Conservation (phyloP, 108 stramenopile genomes). For the Cylindrotheca closterium region DNA sequence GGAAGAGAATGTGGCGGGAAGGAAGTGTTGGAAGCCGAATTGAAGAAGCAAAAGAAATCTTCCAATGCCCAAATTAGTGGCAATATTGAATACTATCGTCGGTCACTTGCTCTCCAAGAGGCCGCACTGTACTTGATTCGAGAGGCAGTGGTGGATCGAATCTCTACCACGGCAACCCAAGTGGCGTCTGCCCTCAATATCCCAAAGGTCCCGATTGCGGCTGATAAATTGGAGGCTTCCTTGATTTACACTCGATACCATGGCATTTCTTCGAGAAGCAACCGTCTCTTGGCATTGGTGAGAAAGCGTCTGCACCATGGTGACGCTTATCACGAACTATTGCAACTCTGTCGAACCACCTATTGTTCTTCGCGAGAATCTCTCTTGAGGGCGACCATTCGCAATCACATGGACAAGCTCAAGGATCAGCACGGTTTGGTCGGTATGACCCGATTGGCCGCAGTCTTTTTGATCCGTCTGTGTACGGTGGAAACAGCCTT, state of each 20-base stretch:
- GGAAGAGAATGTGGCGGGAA: constrained; percentile 56
- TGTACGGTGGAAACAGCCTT: constrained; percentile 84
- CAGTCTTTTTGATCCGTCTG: constrained; percentile 84
- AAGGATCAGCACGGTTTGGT: constrained; percentile 81
- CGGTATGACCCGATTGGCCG: constrained; percentile 85
- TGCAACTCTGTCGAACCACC: constrained; percentile 71
- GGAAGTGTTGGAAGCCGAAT: constrained; percentile 42
- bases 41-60: constrained; percentile 16
- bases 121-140: constrained; percentile 74
- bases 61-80: constrained; percentile 43
- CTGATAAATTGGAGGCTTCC: constrained; percentile 85
- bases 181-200: constrained; percentile 63
- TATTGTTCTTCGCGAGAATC: constrained; percentile 68
- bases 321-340: constrained; percentile 75
- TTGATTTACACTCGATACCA: constrained; percentile 87
- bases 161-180: constrained; percentile 60
- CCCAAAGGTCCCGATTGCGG: constrained; percentile 56
- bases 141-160: constrained; percentile 84
- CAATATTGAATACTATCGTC: constrained; percentile 73
- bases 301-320: constrained; percentile 51
- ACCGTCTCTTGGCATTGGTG: constrained; percentile 64
- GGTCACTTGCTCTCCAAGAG: constrained; percentile 81
- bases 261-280: constrained; percentile 80
- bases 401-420: constrained; percentile 83
- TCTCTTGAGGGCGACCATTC: constrained; percentile 60